phyloP scores from a whole-genome alignment of 768 basidiomycete species.

The Psilocybe sp. region DNA sequence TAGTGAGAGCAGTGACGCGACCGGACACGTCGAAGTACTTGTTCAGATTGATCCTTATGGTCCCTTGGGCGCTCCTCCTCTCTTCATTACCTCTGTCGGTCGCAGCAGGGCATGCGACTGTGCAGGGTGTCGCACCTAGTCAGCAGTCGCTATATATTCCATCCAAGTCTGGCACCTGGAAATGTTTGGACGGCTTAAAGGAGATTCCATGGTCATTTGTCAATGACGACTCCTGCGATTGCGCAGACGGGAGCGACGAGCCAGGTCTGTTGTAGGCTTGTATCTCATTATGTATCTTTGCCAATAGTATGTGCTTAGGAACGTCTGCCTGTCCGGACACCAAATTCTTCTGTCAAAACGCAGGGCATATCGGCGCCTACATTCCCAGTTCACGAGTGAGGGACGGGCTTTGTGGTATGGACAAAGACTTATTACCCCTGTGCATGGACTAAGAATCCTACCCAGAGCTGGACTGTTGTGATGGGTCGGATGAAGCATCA shows the following conservation, averaged over 20 bases:
- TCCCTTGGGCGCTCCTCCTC: conserved; percentile 49
- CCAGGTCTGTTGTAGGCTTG: conserved; percentile 57
- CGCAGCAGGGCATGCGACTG: conserved; percentile 42
- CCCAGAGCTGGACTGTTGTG: conserved; percentile 88
- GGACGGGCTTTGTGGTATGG: conserved; percentile 91
- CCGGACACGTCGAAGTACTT: conserved; percentile 36
- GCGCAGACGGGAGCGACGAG: conserved; percentile 92
- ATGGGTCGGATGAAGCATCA: conserved; percentile 87
- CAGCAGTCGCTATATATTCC: conserved; percentile 57
- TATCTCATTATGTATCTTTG: not conserved
- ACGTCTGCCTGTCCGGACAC: conserved; percentile 81
- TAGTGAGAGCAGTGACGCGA: conserved; percentile 12
- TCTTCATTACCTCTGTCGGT: conserved; percentile 38
- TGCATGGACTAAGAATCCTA: conserved; percentile 10
- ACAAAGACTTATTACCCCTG: not conserved
- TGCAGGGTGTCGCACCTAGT: conserved; percentile 55
- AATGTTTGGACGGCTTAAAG: conserved; percentile 78
- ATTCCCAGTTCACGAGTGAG: conserved; percentile 83
- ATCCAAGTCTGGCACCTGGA: conserved; percentile 57
- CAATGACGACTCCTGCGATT: conserved; percentile 96
- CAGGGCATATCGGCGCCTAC: conserved; percentile 79
- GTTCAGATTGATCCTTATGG: conserved; percentile 31
- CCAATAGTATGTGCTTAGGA: conserved; percentile 39
- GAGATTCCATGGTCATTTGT: conserved; percentile 77
- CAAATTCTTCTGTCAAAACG: conserved; percentile 82